phyloP scores from a whole-genome alignment of 495 filamentous ascomycete species.

The Penicillium soppii region DNA sequence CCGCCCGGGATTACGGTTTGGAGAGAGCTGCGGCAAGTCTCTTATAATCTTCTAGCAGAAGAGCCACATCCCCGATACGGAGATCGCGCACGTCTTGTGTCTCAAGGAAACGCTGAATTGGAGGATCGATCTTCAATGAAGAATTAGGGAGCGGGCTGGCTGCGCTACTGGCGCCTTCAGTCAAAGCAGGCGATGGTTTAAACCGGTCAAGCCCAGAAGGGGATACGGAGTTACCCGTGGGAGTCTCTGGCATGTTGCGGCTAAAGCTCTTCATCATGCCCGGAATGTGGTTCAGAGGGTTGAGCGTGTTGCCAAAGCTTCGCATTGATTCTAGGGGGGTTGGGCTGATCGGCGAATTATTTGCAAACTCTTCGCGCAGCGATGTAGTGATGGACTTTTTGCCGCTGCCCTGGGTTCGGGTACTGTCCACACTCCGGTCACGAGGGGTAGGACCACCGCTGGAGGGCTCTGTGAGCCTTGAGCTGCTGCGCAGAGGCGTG shows the following conservation, averaged over 20 bases:
- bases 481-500: slow-evolving; percentile 29
- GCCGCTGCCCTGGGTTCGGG: slow-evolving; percentile 52
- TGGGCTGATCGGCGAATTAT: slow-evolving; percentile 26
- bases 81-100: slow-evolving; percentile 74
- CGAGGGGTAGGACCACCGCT: slow-evolving; percentile 59
- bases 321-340: slow-evolving; percentile 77
- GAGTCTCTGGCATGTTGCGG: slow-evolving; percentile 47
- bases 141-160: slow-evolving; percentile 16
- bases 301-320: slow-evolving; percentile 78
- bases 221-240: slow-evolving; percentile 20
- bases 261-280: slow-evolving; percentile 79
- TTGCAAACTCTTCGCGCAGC: slow-evolving; percentile 25
- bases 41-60: slow-evolving; percentile 84
- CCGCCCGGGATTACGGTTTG: slow-evolving; percentile 22
- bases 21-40: slow-evolving; percentile 57
- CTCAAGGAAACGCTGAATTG: slow-evolving; percentile 79
- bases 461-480: slow-evolving; percentile 53
- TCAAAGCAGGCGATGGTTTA: slow-evolving; percentile 27
- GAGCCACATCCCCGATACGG: slow-evolving; percentile 75
- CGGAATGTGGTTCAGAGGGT: slow-evolving; percentile 76
- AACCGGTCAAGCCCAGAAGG: slow-evolving; percentile 30
- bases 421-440: slow-evolving; percentile 76
- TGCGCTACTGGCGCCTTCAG: slow-evolving; percentile 17
- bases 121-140: slow-evolving; percentile 58
- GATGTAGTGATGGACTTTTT: slow-evolving; percentile 27